A percentile compares a stretch with the other conserved stretches of the same genome.
Conservation (phyloP, 805 yeast species). For the Starmera caribaea region DNA sequence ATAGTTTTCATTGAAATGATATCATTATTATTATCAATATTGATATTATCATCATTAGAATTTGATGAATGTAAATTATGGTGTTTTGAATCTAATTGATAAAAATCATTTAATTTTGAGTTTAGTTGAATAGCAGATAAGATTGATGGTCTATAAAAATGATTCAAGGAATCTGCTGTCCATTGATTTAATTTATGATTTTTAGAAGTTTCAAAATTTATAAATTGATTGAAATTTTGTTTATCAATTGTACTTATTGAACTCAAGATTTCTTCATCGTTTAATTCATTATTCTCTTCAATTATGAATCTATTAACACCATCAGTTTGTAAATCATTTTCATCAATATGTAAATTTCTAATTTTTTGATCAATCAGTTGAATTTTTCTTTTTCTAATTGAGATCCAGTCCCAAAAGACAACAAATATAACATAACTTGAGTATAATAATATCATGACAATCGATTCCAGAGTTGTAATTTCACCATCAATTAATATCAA, state of each 20-base stretch:
- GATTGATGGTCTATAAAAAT: conserved; percentile 13
- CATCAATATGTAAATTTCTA: conserved; percentile 12
- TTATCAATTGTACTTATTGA: too few species aligned
- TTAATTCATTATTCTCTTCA: conserved; percentile 11
- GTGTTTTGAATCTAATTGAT: conserved; percentile 2
- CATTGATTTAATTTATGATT: conserved; percentile 9
- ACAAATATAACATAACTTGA: conserved; percentile 44
- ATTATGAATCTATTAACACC: conserved; percentile 4
- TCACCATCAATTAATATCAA: conserved; percentile 47
- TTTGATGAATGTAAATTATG: conserved; percentile 5
- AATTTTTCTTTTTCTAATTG: conserved; percentile 8
- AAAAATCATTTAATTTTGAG: conserved; percentile 4
- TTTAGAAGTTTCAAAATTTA: conserved; percentile 2
- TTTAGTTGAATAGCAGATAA: conserved; percentile 16
- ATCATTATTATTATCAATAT: not conserved
- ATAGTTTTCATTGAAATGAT: not conserved
- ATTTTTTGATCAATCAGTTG: conserved; percentile 14
- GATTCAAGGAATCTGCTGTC: conserved; percentile 7
- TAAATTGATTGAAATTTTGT: too few species aligned
- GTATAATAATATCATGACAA: conserved; percentile 48
- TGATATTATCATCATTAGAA: conserved; percentile 1
- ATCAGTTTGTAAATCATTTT: not conserved
- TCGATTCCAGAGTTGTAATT: conserved; percentile 46
- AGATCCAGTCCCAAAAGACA: conserved; percentile 20
- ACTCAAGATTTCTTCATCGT: conserved; percentile 14